phyloP scores from a whole-genome alignment of 805 yeast species.

The Kodamaea lidongshanica region DNA sequence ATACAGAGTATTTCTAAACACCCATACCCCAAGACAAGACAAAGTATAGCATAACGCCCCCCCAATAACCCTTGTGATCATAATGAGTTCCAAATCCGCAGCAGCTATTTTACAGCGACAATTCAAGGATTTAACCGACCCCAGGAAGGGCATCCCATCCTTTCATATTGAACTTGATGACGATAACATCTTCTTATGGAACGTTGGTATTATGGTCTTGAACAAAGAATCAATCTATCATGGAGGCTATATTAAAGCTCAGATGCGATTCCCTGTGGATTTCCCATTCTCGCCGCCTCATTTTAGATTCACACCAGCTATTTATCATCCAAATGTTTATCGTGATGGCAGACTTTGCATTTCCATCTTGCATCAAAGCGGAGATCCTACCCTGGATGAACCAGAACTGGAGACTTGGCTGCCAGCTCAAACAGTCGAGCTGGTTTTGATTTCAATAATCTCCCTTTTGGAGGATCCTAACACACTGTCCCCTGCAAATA shows the following conservation, averaged over 20 bases:
- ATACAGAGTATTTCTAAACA: background rate
- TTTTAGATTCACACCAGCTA: constrained; percentile 86
- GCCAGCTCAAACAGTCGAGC: constrained; percentile 88
- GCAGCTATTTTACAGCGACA: constrained; percentile 89
- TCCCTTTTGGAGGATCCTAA: constrained; percentile 92
- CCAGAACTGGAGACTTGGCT: constrained; percentile 94
- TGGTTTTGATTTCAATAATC: constrained; percentile 82
- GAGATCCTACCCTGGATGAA: constrained; percentile 85
- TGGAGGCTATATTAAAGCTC: constrained; percentile 92
- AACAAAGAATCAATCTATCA: constrained; percentile 85
- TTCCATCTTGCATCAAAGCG: constrained; percentile 86
- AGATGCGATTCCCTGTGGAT: constrained; percentile 86
- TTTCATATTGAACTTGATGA: constrained; percentile 61
- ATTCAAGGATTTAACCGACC: constrained; percentile 88
- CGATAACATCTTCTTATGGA: constrained; percentile 61
- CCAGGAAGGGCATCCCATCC: constrained; percentile 60
- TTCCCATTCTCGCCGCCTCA: constrained; percentile 92
- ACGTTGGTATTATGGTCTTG: constrained; percentile 86
- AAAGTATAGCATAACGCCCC: background rate
- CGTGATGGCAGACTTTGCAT: constrained; percentile 90
- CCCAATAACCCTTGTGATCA: constrained; percentile 1
- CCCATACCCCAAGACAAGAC: background rate
- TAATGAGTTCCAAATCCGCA: constrained; percentile 51
- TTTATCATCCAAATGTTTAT: constrained; percentile 93
- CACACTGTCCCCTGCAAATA: constrained; percentile 88